Evolutionary conservation across 768 basidiomycete genomes (phyloP).

Genomic region (Leccinum arenicola): DNA sequence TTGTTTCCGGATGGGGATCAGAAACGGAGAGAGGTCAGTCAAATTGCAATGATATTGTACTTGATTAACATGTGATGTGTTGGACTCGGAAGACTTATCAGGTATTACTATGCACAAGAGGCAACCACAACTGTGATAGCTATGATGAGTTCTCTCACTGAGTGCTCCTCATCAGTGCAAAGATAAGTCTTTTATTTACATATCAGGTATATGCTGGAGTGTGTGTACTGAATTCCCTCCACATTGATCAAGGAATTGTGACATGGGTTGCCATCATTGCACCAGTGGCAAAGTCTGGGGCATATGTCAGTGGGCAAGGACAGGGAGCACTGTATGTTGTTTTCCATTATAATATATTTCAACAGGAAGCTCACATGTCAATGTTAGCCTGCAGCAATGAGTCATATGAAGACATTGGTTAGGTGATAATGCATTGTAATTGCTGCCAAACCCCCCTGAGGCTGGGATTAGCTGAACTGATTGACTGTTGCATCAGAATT

Average conservation of each 20-base stretch:
- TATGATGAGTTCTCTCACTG: slow-evolving; percentile 60
- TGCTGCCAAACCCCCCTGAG: too few species aligned
- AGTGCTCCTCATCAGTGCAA: slow-evolving; percentile 59
- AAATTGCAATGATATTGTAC: not conserved
- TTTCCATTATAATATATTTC: slow-evolving; percentile 5
- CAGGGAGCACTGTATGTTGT: slow-evolving; percentile 76
- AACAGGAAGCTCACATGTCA: slow-evolving; percentile 14
- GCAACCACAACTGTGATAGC: slow-evolving; percentile 71
- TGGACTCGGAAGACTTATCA: slow-evolving; percentile 54
- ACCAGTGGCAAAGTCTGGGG: slow-evolving; percentile 57
- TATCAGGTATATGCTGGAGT: slow-evolving; percentile 6
- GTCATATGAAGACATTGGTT: slow-evolving; percentile 49
- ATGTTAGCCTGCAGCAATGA: slow-evolving; percentile 52
- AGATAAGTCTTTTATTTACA: slow-evolving; percentile 58
- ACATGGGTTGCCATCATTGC: slow-evolving; percentile 42
- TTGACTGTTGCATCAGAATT: too few species aligned
- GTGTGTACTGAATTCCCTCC: slow-evolving; percentile 21
- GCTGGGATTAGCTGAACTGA: too few species aligned
- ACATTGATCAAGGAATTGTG: slow-evolving; percentile 67
- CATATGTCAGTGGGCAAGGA: slow-evolving; percentile 69
- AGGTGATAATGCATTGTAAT: too few species aligned
- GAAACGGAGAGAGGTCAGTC: slow-evolving; percentile 43
- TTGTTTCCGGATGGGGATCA: slow-evolving; percentile 33
- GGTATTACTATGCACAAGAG: slow-evolving; percentile 59
- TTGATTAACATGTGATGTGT: slow-evolving; percentile 1